These are phyloP conservation scores for Mitragyna speciosa DNA, from an alignment of 257 asterid genomes.

Conservation along the genomic window DNA sequence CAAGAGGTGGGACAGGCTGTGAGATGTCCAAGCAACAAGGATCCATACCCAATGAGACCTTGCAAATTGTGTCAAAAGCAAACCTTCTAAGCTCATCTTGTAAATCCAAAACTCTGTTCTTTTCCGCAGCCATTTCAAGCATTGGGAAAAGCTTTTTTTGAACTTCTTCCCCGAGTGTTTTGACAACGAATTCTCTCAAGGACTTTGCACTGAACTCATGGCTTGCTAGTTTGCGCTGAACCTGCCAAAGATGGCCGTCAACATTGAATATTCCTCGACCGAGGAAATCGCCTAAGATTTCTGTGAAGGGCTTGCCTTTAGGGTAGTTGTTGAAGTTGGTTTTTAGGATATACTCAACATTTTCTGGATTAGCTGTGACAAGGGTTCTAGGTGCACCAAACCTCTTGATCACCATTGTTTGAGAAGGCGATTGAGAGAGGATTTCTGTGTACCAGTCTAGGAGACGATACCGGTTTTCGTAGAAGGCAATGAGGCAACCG, in stretches of 20 bases:
- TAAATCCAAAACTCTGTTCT: constrained; percentile 39
- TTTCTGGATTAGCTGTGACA: constrained; percentile 57
- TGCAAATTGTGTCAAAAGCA: constrained; percentile 57
- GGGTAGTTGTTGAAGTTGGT: constrained; percentile 57
- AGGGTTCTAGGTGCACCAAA: constrained; percentile 40
- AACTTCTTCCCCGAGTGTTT: constrained; percentile 37
- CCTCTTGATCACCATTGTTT: constrained; percentile 24
- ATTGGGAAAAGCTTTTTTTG: constrained; percentile 49
- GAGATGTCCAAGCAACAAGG: constrained; percentile 37
- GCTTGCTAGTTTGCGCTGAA: constrained; percentile 47
- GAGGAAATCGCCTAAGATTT: constrained; percentile 57
- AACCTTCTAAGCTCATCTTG: constrained; percentile 60
- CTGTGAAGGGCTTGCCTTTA: constrained; percentile 56
- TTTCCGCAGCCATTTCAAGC: constrained; percentile 37
- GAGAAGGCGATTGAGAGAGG: constrained; percentile 31
- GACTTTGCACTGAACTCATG: constrained; percentile 48
- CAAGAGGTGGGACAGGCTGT: constrained; percentile 29
- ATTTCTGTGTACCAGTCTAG: constrained; percentile 67
- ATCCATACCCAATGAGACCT: constrained; percentile 53
- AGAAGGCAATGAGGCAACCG: constrained; percentile 52
- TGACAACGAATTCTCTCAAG: constrained; percentile 28
- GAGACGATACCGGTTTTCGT: constrained; percentile 56
- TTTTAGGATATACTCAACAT: constrained; percentile 65
- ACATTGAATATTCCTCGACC: constrained; percentile 71
- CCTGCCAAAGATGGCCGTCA: constrained; percentile 58